A percentile compares a stretch with the other conserved stretches of the same genome.
Evolutionary conservation across 495 filamentous ascomycete species (phyloP).

Genomic region (Aspergillus nidulans): DNA sequence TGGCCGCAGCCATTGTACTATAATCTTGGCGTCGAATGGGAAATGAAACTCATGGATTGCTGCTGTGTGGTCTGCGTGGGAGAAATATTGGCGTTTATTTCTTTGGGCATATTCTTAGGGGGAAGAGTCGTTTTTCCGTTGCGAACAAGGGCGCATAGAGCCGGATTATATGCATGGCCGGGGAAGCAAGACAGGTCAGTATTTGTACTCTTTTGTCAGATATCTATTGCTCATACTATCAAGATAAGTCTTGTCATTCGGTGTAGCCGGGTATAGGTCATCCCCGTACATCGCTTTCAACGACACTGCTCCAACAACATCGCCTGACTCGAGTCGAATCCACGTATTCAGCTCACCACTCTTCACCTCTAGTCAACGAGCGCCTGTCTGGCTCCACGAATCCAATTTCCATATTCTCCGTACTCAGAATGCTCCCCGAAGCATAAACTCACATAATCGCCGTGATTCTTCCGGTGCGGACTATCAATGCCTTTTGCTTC

Average conservation of each 20-base stretch:
- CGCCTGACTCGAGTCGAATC: slow-evolving; percentile 60
- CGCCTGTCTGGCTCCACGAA: slow-evolving; percentile 56
- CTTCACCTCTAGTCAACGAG: slow-evolving; percentile 36
- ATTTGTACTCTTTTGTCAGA: too few relatives aligned
- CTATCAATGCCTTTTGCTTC: too few relatives aligned
- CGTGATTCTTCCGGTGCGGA: too few relatives aligned
- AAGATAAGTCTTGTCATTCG: neutral
- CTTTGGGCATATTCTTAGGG: too few relatives aligned
- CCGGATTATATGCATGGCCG: too few relatives aligned
- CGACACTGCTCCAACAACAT: slow-evolving; percentile 40
- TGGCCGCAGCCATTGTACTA: neutral
- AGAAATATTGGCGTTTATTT: too few relatives aligned
- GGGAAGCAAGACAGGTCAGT: too few relatives aligned
- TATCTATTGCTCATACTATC: too few relatives aligned
- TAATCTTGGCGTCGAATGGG: neutral
- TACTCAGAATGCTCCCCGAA: slow-evolving; percentile 65
- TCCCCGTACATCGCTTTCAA: slow-evolving; percentile 66
- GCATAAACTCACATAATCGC: slow-evolving; percentile 53
- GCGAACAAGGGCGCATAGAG: too few relatives aligned
- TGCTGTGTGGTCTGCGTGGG: too few relatives aligned
- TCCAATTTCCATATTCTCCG: slow-evolving; percentile 65
- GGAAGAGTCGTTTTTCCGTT: too few relatives aligned
- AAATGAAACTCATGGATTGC: too few relatives aligned
- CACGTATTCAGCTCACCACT: slow-evolving; percentile 52
- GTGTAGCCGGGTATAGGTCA: slow-evolving; percentile 30